phyloP scores from a whole-genome alignment of 2,329 filamentous ascomycete species.

The Ophiostoma quercus region DNA sequence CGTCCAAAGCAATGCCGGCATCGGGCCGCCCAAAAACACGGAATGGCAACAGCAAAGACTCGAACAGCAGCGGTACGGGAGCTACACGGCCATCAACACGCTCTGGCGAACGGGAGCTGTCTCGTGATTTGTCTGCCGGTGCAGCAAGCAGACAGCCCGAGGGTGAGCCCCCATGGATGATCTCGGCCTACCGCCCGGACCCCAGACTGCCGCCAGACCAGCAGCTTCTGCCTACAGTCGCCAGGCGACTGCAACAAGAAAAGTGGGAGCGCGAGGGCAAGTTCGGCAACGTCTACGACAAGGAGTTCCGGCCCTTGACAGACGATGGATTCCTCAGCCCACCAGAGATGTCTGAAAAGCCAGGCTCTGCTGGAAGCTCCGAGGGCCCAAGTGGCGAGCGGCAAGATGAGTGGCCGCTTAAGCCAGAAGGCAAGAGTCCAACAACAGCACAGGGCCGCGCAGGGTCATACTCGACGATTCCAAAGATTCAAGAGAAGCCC shows the following conservation, averaged over 20 bases:
- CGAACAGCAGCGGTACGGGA: constrained; percentile 43
- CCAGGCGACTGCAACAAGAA: constrained; percentile 83
- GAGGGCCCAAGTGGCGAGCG: constrained; percentile 30
- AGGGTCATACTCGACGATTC: constrained; percentile 59
- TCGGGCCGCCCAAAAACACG: constrained; percentile 58
- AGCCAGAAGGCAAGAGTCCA: constrained; percentile 46
- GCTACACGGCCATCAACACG: constrained; percentile 57
- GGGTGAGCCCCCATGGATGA: constrained; percentile 92
- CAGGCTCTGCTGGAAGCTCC: constrained; percentile 28
- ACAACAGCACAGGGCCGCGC: constrained; percentile 41
- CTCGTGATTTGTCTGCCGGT: constrained; percentile 41
- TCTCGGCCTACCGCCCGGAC: constrained; percentile 92
- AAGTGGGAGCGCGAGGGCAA: constrained; percentile 92
- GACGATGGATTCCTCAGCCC: constrained; percentile 52
- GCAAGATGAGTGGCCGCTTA: constrained; percentile 52
- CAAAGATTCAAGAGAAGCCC: constrained; percentile 49
- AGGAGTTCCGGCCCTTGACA: constrained; percentile 77
- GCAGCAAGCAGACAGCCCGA: constrained; percentile 65
- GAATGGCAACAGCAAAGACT: constrained; percentile 48
- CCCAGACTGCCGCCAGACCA: constrained; percentile 90
- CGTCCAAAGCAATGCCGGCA: constrained; percentile 35
- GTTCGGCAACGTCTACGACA: constrained; percentile 79
- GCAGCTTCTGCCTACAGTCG: constrained; percentile 90
- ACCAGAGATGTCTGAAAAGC: constrained; percentile 37
- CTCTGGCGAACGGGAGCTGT: constrained; percentile 53